Base-by-base conservation (phyloP, 441 rosid genomes). In the Aleurites moluccanus region DNA sequence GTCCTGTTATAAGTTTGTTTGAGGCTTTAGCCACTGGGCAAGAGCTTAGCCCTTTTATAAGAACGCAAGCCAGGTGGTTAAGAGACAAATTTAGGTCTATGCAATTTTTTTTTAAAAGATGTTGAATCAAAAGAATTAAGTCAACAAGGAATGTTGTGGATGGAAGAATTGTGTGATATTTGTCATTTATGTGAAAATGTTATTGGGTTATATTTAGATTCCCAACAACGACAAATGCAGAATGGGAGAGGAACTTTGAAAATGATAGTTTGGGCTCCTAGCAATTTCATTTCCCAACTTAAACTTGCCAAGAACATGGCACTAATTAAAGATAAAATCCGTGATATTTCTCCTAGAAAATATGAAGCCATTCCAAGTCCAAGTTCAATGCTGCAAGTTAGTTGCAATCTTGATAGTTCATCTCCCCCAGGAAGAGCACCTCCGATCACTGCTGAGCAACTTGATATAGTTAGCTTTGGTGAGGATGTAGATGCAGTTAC, bases 101-200 rank as follows among this genome's bases (percentile, higher is more conserved):
- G 72, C 77, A 42, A 74, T 38, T 56, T 74, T 27, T 25, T 53
- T 74, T 2, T n/a, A n/a, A n/a, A n/a, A n/a, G n/a, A n/a, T n/a
- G n/a, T n/a, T n/a, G n/a, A n/a, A n/a, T n/a, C n/a, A n/a, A 66
- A 57, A 74, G 77, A 74, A n/a, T 35, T 74, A 42, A 55, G 77
- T 28, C 56, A 72, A 16, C 72, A 74, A 65, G 66, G 66, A 23
- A 55, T 55, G 77, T 55, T 56, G 28, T 74, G 77, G 77, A 74
- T 74, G 72, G 77, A 74, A 27, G 77, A 74, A 13, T 23, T 57
- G 25, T 59, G 33, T 4, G 65, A 71, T 57, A 40, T 59, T 23
- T 57, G 40, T 7, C 35, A 20, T 7, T 42, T 40, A 15, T 13
- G 72, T 74, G 77, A 74, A n/a, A 72, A 74, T 56, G 64, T 74